phyloP scores from a whole-genome alignment of 2,329 filamentous ascomycete genomes.

The Cladophialophora exuberans region DNA sequence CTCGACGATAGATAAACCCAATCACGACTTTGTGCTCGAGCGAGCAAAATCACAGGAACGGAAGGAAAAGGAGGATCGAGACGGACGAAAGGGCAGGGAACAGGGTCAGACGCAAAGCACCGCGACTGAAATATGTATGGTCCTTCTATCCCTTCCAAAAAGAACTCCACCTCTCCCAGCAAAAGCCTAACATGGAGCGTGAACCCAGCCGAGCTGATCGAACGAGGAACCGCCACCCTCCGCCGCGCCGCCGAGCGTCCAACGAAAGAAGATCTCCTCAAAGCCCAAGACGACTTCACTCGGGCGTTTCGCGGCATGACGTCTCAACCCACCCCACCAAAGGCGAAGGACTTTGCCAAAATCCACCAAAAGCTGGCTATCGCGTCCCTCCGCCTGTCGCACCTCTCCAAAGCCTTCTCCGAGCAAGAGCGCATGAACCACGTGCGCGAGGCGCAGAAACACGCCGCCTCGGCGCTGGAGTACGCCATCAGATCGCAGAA shows the following conservation, averaged over 20 bases:
- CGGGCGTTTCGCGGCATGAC: conserved; percentile 9
- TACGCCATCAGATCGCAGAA: conserved; percentile 15
- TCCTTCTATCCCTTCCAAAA: not conserved
- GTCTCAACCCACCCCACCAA: conserved; percentile 1
- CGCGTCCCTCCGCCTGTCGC: conserved; percentile 16
- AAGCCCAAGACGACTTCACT: conserved; percentile 16
- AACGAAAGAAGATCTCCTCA: conserved; percentile 11
- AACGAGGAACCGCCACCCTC: conserved; percentile 6
- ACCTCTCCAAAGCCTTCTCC: not conserved
- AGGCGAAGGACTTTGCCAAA: conserved; percentile 14
- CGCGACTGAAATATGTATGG: conserved; percentile 16
- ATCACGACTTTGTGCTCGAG: conserved; percentile 7
- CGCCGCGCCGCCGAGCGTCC: not conserved
- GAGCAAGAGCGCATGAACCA: conserved; percentile 7
- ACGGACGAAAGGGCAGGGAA: not conserved
- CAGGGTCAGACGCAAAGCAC: not conserved
- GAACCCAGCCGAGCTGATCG: conserved; percentile 17
- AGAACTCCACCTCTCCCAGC: not conserved
- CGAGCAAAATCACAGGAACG: conserved; percentile 4
- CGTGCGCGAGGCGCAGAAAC: conserved; percentile 16
- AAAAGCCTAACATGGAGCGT: not conserved
- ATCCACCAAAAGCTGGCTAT: conserved; percentile 21
- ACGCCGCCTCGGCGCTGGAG: conserved; percentile 7
- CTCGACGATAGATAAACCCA: conserved; percentile 13
- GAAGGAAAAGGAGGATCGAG: conserved; percentile 2